Evolutionary conservation across 306 rosid species (phyloP).

Genomic region (Hippophae rhamnoides): DNA sequence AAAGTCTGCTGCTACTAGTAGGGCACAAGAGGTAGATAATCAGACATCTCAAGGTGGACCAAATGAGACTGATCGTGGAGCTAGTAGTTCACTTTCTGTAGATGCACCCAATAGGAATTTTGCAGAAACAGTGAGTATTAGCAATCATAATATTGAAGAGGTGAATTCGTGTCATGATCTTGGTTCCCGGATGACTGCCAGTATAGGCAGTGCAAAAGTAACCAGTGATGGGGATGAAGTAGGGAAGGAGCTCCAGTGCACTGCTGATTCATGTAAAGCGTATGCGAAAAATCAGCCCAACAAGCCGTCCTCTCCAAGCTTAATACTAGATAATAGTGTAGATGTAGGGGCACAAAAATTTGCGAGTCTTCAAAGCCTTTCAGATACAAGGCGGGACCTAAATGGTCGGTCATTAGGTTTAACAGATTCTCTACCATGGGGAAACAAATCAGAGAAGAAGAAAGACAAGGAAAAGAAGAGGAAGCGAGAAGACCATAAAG

Average conservation of each 20-base stretch:
- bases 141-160: constrained; percentile 68
- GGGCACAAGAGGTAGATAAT: constrained; percentile 67
- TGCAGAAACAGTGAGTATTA: constrained; percentile 41
- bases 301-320: constrained; percentile 63
- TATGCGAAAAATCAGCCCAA: constrained; percentile 39
- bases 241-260: constrained; percentile 76
- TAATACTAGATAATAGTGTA: constrained; percentile 58
- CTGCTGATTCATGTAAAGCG: constrained; percentile 75
- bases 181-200: constrained; percentile 87
- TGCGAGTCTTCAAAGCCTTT: constrained; percentile 76
- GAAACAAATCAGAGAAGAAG: constrained; percentile 48
- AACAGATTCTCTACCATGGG: constrained; percentile 29
- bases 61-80: constrained; percentile 51
- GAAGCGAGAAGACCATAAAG: constrained; percentile 56
- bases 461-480: constrained; percentile 70
- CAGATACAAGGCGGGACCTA: constrained; percentile 34
- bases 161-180: constrained; percentile 65
- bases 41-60: constrained; percentile 61
- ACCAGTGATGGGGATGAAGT: constrained; percentile 59
- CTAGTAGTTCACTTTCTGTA: constrained; percentile 87
- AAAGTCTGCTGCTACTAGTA: constrained; percentile 74
- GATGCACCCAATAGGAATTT: constrained; percentile 84
- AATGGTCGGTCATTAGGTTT: constrained; percentile 33
- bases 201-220: constrained; percentile 82
- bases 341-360: constrained; percentile 66